These are phyloP conservation scores for Colletotrichum sp. DNA, from an alignment of 2,329 filamentous ascomycete genomes.

Conservation along the genomic window DNA sequence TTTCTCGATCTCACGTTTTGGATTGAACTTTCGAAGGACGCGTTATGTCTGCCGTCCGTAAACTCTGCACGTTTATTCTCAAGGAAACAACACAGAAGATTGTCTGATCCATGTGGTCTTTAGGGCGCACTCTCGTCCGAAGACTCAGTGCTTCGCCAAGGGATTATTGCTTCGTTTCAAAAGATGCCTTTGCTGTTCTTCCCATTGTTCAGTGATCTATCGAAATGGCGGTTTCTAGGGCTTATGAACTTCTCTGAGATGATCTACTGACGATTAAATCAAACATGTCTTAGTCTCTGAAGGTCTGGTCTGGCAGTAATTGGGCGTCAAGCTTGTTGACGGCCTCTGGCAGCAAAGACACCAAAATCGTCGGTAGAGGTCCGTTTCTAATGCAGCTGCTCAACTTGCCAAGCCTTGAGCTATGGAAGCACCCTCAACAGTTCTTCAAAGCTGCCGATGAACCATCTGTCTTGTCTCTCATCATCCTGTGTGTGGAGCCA, in stretches of 20 bases:
- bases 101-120: neutral
- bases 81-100: fast-evolving
- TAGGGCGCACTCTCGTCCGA: neutral
- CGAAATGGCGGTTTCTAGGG: fast-evolving
- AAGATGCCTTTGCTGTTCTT: neutral
- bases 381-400: neutral
- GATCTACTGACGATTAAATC: too few relatives aligned
- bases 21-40: too few relatives aligned
- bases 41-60: too few relatives aligned
- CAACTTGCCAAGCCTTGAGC: neutral
- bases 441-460: neutral
- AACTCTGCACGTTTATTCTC: neutral
- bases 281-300: fast-evolving
- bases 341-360: fast-evolving
- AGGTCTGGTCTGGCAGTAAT: fast-evolving
- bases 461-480: fast-evolving
- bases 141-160: neutral
- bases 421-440: neutral
- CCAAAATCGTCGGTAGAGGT: fast-evolving
- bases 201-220: neutral
- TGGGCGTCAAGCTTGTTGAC: fast-evolving
- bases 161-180: neutral
- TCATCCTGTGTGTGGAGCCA: neutral
- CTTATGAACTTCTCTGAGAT: neutral
- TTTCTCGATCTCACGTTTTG: too few relatives aligned